These are phyloP conservation scores for Eleusine coracana DNA, from an alignment of 176 grass and related monocot genomes.

Conservation along the genomic window DNA sequence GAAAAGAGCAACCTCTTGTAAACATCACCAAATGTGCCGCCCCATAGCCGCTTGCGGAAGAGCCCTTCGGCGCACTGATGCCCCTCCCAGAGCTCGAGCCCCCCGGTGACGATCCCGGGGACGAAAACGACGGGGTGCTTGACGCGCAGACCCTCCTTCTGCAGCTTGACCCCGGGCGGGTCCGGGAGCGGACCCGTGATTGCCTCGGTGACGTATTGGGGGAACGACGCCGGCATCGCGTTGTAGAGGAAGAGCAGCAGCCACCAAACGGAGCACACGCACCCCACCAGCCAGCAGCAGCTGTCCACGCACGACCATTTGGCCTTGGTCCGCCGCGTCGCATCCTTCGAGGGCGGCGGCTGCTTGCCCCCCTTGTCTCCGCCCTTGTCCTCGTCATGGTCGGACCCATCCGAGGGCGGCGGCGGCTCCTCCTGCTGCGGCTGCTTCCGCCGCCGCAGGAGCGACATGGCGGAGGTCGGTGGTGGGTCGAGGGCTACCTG, in stretches of 20 bases:
- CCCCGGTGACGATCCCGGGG: slow-evolving; percentile 92
- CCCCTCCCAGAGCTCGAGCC: slow-evolving; percentile 97
- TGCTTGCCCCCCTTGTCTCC: slow-evolving; percentile 35
- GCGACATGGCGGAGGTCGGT: slow-evolving; percentile 58
- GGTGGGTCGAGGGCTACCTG: slow-evolving; percentile 36
- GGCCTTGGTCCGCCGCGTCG: slow-evolving; percentile 36
- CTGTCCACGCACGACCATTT: slow-evolving; percentile 82
- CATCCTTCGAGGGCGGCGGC: slow-evolving; percentile 34
- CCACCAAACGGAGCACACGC: slow-evolving; percentile 93
- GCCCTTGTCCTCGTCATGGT: slow-evolving; percentile 36
- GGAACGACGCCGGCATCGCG: slow-evolving; percentile 96
- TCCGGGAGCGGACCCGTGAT: slow-evolving; percentile 91
- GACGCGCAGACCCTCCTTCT: slow-evolving; percentile 84
- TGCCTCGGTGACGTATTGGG: slow-evolving; percentile 93
- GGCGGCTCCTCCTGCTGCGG: slow-evolving; percentile 41
- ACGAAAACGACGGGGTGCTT: slow-evolving; percentile 97
- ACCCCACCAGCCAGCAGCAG: slow-evolving; percentile 95
- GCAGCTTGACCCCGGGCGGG: slow-evolving; percentile 84
- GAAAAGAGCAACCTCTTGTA: slow-evolving; percentile 77
- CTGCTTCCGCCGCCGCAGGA: slow-evolving; percentile 70
- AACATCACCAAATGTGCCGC: slow-evolving; percentile 89
- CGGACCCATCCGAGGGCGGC: slow-evolving; percentile 41
- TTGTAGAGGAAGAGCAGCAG: slow-evolving; percentile 93
- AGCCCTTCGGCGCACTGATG: slow-evolving; percentile 93
- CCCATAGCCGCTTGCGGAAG: slow-evolving; percentile 96